Base-by-base conservation (phyloP, 441 rosid species). In the Eutrema salsugineum region DNA sequence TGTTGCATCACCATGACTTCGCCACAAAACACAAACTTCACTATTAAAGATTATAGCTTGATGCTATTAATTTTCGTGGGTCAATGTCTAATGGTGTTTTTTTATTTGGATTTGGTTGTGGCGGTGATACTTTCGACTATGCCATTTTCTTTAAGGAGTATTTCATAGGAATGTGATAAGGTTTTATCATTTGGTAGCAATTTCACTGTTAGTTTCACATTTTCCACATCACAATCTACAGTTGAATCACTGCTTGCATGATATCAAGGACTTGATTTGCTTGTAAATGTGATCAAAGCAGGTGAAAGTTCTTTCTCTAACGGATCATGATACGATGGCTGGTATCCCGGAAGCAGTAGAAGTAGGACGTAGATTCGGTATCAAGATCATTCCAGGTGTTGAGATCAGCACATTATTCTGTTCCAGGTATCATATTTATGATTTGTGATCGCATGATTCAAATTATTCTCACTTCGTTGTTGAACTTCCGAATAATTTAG, bases 301-400 rank as follows among this genome's bases (percentile, higher is more conserved):
- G 97, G 97, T 92, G 73, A 89, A 94, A 81, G 99, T 90, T 78
- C 91, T 94, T 77, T 83, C 96, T 80, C 83, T 92, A 68, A 94
- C 99, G 11, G 99, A 94, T 83, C 99, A 94, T 59, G 99, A 91
- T 72, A 91, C 97, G 0, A 76, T 94, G 88, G 77, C 86, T 70
- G 99, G 97, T 49, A 68, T 94, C 30, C 93, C 97, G 0, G 97
- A 94, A 78, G 99, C 99, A 57, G 56, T 87, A 19, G 97, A 94
- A 81, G 86, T 93, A 43, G 97, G 90, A 59, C 77, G 83, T 32
- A 86, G 81, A 78, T 89, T 79, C 44, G 81, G 91, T 71, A 86
- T 92, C 48, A 94, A 90, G 84, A 89, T 94, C 65, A 90, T 94
- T 54, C 99, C 97, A 0, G 97, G 99, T 20, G 80, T 94, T 53